These are phyloP conservation scores for Lactarius indigo DNA, from an alignment of 768 basidiomycete genomes.

Conservation along the genomic window DNA sequence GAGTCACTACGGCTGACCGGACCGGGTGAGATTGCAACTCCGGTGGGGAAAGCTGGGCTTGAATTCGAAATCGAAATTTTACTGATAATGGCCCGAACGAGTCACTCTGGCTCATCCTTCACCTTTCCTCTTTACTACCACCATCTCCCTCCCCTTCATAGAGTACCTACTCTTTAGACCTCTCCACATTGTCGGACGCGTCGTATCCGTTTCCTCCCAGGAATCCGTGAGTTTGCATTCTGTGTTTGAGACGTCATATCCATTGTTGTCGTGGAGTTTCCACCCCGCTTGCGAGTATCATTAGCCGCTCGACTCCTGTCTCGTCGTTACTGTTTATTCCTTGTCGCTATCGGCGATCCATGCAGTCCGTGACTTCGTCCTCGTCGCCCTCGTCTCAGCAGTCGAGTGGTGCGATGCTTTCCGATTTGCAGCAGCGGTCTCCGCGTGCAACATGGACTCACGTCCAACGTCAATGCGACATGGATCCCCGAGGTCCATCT, in stretches of 20 bases:
- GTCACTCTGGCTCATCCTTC: conserved; percentile 1
- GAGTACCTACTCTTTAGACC: neutral
- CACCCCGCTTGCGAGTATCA: conserved; percentile 14
- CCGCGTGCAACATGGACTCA: conserved; percentile 26
- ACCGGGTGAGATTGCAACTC: neutral
- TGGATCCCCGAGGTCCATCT: conserved; percentile 21
- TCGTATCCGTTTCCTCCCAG: conserved; percentile 9
- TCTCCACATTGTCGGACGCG: conserved; percentile 20
- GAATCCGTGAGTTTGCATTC: conserved; percentile 28
- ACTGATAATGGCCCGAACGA: conserved; percentile 20
- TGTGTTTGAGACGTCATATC: conserved; percentile 24
- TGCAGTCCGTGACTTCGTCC: conserved; percentile 20
- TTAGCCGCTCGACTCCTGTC: conserved; percentile 22
- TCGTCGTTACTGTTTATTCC: neutral
- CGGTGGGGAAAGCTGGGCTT: conserved; percentile 18
- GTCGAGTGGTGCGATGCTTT: conserved; percentile 19
- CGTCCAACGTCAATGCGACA: conserved; percentile 26
- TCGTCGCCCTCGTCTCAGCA: conserved; percentile 17
- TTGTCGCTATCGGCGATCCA: conserved; percentile 18
- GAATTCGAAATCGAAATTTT: conserved; percentile 23
- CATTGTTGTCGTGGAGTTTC: conserved; percentile 22
- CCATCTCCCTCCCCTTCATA: neutral
- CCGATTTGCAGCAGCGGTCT: conserved; percentile 23
- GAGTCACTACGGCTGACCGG: neutral
- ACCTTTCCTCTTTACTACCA: conserved; percentile 12